A percentile compares a stretch with the other conserved stretches of the same genome.
phyloP scores from a whole-genome alignment of 1,284 basidiomycete genomes.

The Leccinum holopus region DNA sequence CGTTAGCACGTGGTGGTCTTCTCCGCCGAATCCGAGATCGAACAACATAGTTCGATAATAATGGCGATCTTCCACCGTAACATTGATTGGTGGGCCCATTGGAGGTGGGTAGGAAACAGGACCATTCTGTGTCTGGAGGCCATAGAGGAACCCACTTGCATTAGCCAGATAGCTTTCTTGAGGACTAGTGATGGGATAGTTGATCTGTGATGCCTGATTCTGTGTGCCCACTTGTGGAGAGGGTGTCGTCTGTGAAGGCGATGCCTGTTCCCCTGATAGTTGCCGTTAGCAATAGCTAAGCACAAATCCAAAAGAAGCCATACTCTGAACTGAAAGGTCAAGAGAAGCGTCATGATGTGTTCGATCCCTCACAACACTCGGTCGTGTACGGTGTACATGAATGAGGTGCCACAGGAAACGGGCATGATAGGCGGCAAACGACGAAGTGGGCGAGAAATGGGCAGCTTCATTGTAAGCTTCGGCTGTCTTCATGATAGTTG shows the following conservation, averaged over 20 bases:
- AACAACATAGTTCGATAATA: slow-evolving; percentile 73
- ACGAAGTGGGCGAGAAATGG: slow-evolving; percentile 55
- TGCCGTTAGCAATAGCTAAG: slow-evolving; percentile 9
- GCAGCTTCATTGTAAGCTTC: slow-evolving; percentile 74
- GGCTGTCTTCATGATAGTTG: slow-evolving; percentile 62
- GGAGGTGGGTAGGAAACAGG: slow-evolving; percentile 18
- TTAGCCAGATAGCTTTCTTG: slow-evolving; percentile 25
- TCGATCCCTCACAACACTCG: slow-evolving; percentile 40
- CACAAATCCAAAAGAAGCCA: background rate
- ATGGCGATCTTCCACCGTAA: slow-evolving; percentile 51
- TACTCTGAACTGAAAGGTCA: slow-evolving; percentile 53
- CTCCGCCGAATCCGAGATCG: slow-evolving; percentile 61
- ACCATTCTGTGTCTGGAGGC: slow-evolving; percentile 16
- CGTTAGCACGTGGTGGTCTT: slow-evolving; percentile 33
- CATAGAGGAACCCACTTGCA: slow-evolving; percentile 18
- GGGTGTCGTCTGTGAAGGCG: slow-evolving; percentile 25
- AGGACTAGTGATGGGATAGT: slow-evolving; percentile 20
- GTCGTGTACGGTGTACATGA: slow-evolving; percentile 54
- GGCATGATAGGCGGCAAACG: slow-evolving; percentile 65
- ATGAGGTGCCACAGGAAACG: slow-evolving; percentile 73
- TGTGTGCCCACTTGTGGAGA: slow-evolving; percentile 24
- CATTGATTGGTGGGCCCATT: slow-evolving; percentile 17
- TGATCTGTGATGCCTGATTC: slow-evolving; percentile 15
- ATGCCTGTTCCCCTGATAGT: slow-evolving; percentile 23
- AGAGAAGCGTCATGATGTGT: slow-evolving; percentile 37